A percentile compares a stretch with the other conserved stretches of the same genome.
These are phyloP conservation scores for Cucurbitaria berberidis DNA, from an alignment of 2,329 filamentous ascomycete species.

Conservation along the genomic window DNA sequence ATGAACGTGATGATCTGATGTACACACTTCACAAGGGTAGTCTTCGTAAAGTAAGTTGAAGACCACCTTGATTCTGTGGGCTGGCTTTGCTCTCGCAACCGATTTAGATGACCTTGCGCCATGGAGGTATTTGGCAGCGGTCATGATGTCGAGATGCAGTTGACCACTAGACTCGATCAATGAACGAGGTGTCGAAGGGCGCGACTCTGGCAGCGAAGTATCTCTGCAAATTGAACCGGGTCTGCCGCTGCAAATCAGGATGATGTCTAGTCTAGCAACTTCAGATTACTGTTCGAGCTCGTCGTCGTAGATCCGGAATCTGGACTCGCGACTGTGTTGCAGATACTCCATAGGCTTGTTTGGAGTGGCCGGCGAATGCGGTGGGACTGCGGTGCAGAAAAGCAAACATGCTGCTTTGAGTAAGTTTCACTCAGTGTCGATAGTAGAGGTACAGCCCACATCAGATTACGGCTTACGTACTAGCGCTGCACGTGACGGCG, in stretches of 20 bases:
- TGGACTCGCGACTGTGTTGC: no score
- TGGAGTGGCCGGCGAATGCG: no score
- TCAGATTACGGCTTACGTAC: slow-evolving; percentile 7
- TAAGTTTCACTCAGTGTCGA: not conserved
- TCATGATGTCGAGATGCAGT: slow-evolving; percentile 36
- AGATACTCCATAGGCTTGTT: no score
- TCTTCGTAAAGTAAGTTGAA: slow-evolving; percentile 7
- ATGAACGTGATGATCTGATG: not conserved
- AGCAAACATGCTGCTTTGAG: not conserved
- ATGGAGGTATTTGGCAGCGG: slow-evolving; percentile 19
- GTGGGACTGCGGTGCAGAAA: no score
- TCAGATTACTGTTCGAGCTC: no score
- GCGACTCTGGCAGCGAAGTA: no score
- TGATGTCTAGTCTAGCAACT: no score
- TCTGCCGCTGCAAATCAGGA: no score
- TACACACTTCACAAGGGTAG: slow-evolving; percentile 14
- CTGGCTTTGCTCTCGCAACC: slow-evolving; percentile 30
- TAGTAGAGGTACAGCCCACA: not conserved
- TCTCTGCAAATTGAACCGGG: not conserved
- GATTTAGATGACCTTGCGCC: slow-evolving; percentile 33
- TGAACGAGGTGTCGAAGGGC: not conserved
- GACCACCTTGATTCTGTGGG: not conserved
- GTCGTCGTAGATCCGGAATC: no score
- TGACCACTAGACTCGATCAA: not conserved
- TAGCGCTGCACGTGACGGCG: slow-evolving; percentile 27